Conservation (phyloP, 768 basidiomycete genomes). For the Xanthoconium purpureum region DNA sequence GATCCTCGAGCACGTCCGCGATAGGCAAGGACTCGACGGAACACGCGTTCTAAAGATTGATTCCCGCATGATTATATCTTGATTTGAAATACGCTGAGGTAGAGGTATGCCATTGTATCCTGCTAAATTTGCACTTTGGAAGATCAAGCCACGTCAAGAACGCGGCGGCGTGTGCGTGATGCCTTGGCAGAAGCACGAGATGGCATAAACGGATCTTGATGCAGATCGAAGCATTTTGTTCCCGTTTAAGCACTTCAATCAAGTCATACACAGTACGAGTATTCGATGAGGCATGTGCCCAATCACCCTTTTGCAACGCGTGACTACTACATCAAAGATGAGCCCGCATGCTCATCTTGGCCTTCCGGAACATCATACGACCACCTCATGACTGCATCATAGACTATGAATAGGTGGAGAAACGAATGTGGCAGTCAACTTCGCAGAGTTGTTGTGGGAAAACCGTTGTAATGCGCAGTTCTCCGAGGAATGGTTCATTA, state of each 20-base stretch:
- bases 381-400: neutral
- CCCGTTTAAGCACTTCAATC: neutral
- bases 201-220: conserved; percentile 12
- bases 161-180: neutral
- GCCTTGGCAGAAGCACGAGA: conserved; percentile 6
- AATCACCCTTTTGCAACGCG: neutral
- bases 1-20: conserved; percentile 83
- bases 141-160: conserved; percentile 6
- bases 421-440: conserved; percentile 1
- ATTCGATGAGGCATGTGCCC: neutral
- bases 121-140: neutral
- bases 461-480: neutral
- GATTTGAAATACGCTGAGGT: conserved; percentile 1
- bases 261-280: neutral
- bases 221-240: conserved; percentile 2
- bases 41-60: conserved; percentile 66
- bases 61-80: neutral
- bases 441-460: conserved; percentile 6
- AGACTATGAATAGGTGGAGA: neutral
- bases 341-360: neutral
- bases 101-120: neutral
- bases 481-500: conserved; percentile 15
- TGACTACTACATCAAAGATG: conserved; percentile 4
- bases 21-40: conserved; percentile 89
- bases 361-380: neutral